Evolutionary conservation across 768 basidiomycete genomes (phyloP), one percentile per base, ranked within the genome.

Genomic region (Artomyces pyxidatus): DNA sequence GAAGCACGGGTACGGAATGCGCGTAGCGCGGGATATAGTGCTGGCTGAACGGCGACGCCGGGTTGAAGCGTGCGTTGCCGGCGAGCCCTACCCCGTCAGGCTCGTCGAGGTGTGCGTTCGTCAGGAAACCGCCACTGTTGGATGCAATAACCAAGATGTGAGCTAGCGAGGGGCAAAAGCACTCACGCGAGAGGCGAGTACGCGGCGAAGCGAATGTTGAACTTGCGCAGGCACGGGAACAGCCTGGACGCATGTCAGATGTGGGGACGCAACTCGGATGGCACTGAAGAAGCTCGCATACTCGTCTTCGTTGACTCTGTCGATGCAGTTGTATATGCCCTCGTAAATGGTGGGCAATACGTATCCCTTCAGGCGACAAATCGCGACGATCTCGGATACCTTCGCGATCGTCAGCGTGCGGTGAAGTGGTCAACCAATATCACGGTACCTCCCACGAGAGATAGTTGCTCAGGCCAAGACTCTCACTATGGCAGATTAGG

Each of bases 161-260:
- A 19, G 17, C 16, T 21, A 22, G 19, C 19, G 37, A 38, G 21
- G 32, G 48, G 16, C 40, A 28, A n/a, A 39, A n/a, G n/a, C n/a
- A 50, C 51, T 45, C 65, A 49, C 49, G 49, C 55, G n/a, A 61
- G 58, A 11, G 65, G 64, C 32, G 63, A 64, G 54, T 56, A 65
- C 42, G 49, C 63, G 38, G 63, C 63, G 51, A 67, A 66, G 14
- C 60, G 45, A 45, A 66, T 59, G 35, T 58, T 58, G 53, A 55
- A 58, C 37, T 57, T 55, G 17, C 62, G 51, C 29, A 63, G 44
- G 50, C 55, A 61, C 11, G 55, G 60, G 47, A 61, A 54, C 28
- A 58, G 43, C 39, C 57, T 39, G 26, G 26, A 40, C 22, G 16
- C 37, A 27, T 21, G 28, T 29, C 26, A 17, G 27, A 14, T 14